Evolutionary conservation across 805 yeast species (phyloP).

Genomic region (Metschnikowia koreensis): DNA sequence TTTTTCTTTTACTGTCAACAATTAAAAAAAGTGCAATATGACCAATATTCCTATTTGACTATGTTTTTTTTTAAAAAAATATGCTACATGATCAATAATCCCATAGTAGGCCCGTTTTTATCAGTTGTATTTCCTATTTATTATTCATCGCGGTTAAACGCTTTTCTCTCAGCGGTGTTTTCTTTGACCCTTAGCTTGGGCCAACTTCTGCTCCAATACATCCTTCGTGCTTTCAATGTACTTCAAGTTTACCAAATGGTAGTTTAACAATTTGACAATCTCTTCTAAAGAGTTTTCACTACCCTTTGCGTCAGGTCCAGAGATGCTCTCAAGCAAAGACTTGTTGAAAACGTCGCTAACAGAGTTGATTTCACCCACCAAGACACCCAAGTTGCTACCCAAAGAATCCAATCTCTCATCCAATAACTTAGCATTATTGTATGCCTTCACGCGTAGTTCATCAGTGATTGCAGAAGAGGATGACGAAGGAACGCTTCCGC

Average conservation of each 20-base stretch:
- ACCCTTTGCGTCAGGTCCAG: constrained; percentile 26
- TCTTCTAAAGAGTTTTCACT: constrained; percentile 51
- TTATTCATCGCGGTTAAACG: neutral
- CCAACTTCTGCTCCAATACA: constrained; percentile 64
- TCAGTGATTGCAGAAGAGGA: constrained; percentile 56
- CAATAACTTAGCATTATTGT: constrained; percentile 78
- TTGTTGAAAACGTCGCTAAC: constrained; percentile 79
- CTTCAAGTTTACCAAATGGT: constrained; percentile 85
- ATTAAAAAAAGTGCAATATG: too few relatives aligned
- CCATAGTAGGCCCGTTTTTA: neutral
- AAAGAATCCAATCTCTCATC: constrained; percentile 77
- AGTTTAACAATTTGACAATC: constrained; percentile 76
- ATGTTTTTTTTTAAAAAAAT: too few relatives aligned
- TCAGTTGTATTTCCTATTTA: neutral
- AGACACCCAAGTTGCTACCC: constrained; percentile 70
- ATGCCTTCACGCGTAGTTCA: constrained; percentile 85
- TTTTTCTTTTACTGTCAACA: too few relatives aligned
- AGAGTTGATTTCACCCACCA: constrained; percentile 78
- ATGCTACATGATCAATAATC: too few relatives aligned
- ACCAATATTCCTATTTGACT: too few relatives aligned
- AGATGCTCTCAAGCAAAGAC: constrained; percentile 37
- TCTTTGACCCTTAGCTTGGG: constrained; percentile 11
- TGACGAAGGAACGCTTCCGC: constrained; percentile 5
- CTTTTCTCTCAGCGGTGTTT: constrained; percentile 4
- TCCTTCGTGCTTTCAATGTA: constrained; percentile 79